A percentile compares a stretch with the other conserved stretches of the same genome.
Conservation (phyloP, 192 early-diverging fungal species). For the Entomortierella beljakovae region DNA sequence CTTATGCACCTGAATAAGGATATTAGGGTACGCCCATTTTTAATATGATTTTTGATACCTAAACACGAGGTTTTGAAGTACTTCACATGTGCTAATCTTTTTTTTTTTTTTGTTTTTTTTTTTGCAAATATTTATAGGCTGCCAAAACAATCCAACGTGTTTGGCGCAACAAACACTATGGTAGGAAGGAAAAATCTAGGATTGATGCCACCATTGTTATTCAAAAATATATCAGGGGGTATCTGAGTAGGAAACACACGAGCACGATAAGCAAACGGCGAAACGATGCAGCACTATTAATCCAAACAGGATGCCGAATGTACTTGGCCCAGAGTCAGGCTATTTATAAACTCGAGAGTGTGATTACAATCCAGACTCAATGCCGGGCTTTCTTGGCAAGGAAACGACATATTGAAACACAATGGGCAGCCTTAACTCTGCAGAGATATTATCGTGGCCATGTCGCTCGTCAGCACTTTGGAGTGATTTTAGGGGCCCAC, state of each 20-base stretch:
- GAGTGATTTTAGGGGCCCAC: conserved; percentile 3
- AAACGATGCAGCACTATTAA: conserved; percentile 25
- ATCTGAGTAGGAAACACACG: conserved; percentile 14
- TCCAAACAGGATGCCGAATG: conserved; percentile 49
- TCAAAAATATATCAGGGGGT: conserved; percentile 38
- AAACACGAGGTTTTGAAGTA: no score
- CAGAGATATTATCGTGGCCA: conserved; percentile 36
- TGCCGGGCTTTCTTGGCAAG: conserved; percentile 27
- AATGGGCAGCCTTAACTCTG: conserved; percentile 28
- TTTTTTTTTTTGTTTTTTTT: no score
- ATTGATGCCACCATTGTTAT: conserved; percentile 30
- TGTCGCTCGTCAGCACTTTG: conserved; percentile 13
- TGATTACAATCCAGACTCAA: conserved; percentile 23
- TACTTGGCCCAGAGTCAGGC: conserved; percentile 32
- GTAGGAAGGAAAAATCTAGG: conserved; percentile 34
- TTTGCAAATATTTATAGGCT: conserved; percentile 17
- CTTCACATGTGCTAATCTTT: no score
- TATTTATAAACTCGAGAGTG: conserved; percentile 15
- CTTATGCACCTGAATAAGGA: conserved; percentile 56
- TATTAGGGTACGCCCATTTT: conserved; percentile 31
- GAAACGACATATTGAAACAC: conserved; percentile 24
- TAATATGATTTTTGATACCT: no score
- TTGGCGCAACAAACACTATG: conserved; percentile 55
- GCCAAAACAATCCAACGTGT: conserved; percentile 52
- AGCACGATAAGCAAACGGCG: neutral